Conservation (phyloP, 371 early-diverging fungal species). For the Lichtheimia ramosa region DNA sequence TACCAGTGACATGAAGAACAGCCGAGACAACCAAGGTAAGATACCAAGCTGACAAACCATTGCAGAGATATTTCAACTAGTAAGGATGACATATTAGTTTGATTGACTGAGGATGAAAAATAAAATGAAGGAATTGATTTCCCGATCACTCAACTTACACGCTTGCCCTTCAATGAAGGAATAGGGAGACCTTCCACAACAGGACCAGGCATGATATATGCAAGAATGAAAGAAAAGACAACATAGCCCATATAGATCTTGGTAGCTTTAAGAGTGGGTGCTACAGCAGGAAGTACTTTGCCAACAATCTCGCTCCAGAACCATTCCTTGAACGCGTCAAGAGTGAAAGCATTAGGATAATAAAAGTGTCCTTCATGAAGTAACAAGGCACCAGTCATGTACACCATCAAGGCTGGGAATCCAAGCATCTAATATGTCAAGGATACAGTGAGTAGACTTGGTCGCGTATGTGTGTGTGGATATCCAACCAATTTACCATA, state of each 20-base stretch:
- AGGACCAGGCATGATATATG: constrained; percentile 71
- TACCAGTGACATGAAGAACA: constrained; percentile 48
- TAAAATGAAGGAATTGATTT: no score
- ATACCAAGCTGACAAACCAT: constrained; percentile 60
- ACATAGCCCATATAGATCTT: constrained; percentile 64
- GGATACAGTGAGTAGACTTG: no score
- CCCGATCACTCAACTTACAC: constrained; percentile 21
- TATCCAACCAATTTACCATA: constrained; percentile 29
- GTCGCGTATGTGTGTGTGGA: no score
- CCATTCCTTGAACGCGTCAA: constrained; percentile 37
- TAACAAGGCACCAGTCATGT: constrained; percentile 71
- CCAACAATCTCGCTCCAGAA: constrained; percentile 45
- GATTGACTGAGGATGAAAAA: no score
- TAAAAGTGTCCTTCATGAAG: constrained; percentile 62
- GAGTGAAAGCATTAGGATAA: constrained; percentile 42
- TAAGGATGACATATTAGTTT: no score
- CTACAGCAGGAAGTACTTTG: constrained; percentile 42
- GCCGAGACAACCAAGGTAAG: constrained; percentile 44
- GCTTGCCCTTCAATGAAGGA: constrained; percentile 62
- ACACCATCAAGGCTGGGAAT: constrained; percentile 74
- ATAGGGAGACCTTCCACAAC: constrained; percentile 68
- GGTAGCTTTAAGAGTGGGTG: constrained; percentile 55
- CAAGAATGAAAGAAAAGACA: constrained; percentile 55
- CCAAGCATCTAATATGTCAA: constrained; percentile 45
- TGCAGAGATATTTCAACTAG: constrained; percentile 59